Conservation (phyloP, 2,329 filamentous ascomycete species). For the Hypoxylon sp. region DNA sequence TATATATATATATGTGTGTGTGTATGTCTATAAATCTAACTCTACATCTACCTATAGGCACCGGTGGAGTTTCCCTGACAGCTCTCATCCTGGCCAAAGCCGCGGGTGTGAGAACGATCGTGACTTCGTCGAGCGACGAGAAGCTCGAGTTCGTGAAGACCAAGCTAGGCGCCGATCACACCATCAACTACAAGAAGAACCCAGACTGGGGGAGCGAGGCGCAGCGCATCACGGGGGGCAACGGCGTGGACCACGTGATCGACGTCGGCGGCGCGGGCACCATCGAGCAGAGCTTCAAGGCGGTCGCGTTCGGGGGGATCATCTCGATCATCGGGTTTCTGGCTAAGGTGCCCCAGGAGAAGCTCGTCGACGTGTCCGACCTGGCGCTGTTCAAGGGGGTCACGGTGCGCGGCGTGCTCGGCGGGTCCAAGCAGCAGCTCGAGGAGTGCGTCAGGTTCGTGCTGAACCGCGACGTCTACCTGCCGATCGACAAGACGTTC, state of each 20-base stretch:
- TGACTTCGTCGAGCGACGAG: neutral
- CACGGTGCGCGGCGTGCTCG: too few species aligned
- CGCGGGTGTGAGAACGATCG: neutral
- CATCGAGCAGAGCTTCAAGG: neutral
- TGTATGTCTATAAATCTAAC: too few species aligned
- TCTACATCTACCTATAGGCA: too few species aligned
- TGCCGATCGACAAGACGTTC: too few species aligned
- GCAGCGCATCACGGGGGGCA: neutral
- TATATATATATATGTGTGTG: too few species aligned
- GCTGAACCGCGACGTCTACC: too few species aligned
- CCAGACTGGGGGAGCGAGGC: neutral
- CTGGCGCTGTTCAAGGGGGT: too few species aligned
- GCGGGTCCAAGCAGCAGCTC: too few species aligned
- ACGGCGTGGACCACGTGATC: neutral
- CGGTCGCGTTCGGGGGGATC: neutral
- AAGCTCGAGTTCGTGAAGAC: neutral
- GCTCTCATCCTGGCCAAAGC: neutral
- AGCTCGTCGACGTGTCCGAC: too few species aligned
- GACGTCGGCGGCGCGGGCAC: neutral
- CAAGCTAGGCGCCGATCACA: neutral
- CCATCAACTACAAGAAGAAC: neutral
- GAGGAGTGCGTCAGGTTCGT: too few species aligned
- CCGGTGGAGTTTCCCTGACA: neutral
- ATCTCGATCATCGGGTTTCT: neutral
- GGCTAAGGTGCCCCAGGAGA: too few species aligned